Evolutionary conservation across 2,329 filamentous ascomycete genomes (phyloP), one percentile per base, ranked within the genome.

Genomic region (Neonectria ditissima): DNA sequence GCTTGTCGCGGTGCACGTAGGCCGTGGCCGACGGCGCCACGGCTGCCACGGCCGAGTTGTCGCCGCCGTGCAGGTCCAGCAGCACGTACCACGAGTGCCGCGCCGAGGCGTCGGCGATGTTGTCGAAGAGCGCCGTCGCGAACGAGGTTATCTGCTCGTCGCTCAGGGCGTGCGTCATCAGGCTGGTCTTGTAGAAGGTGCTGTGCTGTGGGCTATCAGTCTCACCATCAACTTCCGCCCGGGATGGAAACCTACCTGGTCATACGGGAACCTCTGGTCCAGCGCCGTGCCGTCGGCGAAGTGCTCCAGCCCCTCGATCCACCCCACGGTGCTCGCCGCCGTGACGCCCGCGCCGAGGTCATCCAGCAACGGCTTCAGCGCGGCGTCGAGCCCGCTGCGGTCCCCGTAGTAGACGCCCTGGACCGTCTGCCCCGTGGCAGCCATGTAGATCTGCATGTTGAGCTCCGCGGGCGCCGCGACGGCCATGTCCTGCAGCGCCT

Each of bases 1-100:
- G 79, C 70, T 82, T 80, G 55, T 81, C 76, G 26, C 79, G 80
- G 66, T 82, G 80, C 0, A 75, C 71, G 66, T 80, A 83, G 2
- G 81, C 75, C 1, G 78, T 78, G 8, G 70, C 69, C 8, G 71
- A 30, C 1, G 65, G 61, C 0, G 65, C 28, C 2, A 77, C 48
- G 1, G 74, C 65, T 1, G 78, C 69, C 37, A 82, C 72, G 63
- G 75, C 79, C 1, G 80, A 80, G 67, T 79, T 79, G 32, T 65
- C 58, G 3, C 77, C 78, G 54, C 75, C 76, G 22, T 75, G 75
- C 48, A 77, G 59, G 63, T 78, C 75, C 37, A 77, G 66, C 4
- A 67, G 68, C 24, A 75, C 47, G 18, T 65, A 71, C 73, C 73
- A 71, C 1, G 66, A 63, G 14, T 69, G 65, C 0, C 69, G 63